phyloP scores from a whole-genome alignment of 306 rosid species.

The Cucumis sativus region DNA sequence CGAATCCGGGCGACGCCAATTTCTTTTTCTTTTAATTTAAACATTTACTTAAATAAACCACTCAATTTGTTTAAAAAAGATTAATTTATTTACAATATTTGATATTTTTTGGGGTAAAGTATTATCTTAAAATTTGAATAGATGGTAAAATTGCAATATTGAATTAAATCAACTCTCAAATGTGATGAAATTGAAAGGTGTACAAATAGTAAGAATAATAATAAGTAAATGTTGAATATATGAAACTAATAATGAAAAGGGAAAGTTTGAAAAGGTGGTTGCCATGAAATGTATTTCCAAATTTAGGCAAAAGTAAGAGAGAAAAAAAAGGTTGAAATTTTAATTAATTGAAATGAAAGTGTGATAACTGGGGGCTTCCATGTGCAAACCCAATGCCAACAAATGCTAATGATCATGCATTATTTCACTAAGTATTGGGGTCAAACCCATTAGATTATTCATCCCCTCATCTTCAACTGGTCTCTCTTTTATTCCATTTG shows the following conservation, averaged over 20 bases:
- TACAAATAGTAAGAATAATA: no score
- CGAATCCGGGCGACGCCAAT: slow-evolving; percentile 17
- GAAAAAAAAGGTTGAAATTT: neutral
- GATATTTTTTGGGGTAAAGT: no score
- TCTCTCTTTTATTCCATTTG: neutral
- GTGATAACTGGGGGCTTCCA: neutral
- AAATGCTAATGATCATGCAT: neutral
- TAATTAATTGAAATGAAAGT: neutral
- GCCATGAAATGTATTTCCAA: neutral
- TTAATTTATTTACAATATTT: no score
- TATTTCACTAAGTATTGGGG: neutral
- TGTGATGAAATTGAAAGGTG: no score
- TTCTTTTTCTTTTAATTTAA: no score
- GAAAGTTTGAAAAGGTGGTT: neutral
- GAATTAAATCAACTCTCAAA: no score
- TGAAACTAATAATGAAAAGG: neutral
- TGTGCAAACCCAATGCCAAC: slow-evolving; percentile 3
- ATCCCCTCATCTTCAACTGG: slow-evolving; percentile 1
- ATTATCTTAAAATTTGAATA: no score
- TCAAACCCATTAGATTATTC: slow-evolving; percentile 4
- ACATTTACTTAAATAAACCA: no score
- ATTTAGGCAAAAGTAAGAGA: neutral
- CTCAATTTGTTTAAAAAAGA: no score
- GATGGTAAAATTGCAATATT: no score
- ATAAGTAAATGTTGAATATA: no score